Evolutionary conservation across 2,329 filamentous ascomycete species (phyloP).

Genomic region (Aspergillus sp.): DNA sequence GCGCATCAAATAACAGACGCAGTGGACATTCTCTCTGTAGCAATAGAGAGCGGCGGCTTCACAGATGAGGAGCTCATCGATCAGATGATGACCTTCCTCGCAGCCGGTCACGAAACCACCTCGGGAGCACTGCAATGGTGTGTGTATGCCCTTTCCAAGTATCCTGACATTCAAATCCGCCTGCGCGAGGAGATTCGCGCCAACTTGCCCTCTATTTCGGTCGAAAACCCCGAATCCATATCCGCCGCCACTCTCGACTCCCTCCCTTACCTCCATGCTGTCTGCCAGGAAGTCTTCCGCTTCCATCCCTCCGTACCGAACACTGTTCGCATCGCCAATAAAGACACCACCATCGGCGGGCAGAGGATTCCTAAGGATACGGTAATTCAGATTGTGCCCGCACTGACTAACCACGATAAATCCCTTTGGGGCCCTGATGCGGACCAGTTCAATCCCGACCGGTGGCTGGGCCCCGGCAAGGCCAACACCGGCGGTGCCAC

Average conservation of each 20-base stretch:
- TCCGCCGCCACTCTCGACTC: conserved; percentile 64
- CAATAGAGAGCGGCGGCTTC: conserved; percentile 74
- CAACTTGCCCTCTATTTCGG: conserved; percentile 57
- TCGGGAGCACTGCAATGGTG: conserved; percentile 76
- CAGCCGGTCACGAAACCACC: conserved; percentile 80
- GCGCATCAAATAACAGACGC: conserved; percentile 38
- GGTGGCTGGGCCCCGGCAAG: conserved; percentile 61
- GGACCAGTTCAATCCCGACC: conserved; percentile 73
- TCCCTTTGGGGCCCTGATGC: conserved; percentile 78
- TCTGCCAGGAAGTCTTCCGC: conserved; percentile 76
- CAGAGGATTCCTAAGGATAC: conserved; percentile 70
- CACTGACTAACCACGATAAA: conserved; percentile 69
- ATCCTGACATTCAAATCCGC: conserved; percentile 65
- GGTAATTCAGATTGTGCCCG: conserved; percentile 63
- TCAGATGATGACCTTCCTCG: conserved; percentile 88
- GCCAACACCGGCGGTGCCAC: conserved; percentile 69
- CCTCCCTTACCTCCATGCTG: conserved; percentile 77
- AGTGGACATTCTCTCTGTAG: conserved; percentile 77
- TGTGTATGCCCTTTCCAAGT: conserved; percentile 66
- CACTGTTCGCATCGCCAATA: conserved; percentile 66
- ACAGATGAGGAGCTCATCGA: conserved; percentile 78
- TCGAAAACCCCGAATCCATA: conserved; percentile 64
- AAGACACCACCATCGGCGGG: conserved; percentile 67
- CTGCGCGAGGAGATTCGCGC: conserved; percentile 69
- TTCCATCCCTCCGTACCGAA: conserved; percentile 71